Evolutionary conservation across 345 rosid genomes (phyloP).

Genomic region (Syzygium aqueum): DNA sequence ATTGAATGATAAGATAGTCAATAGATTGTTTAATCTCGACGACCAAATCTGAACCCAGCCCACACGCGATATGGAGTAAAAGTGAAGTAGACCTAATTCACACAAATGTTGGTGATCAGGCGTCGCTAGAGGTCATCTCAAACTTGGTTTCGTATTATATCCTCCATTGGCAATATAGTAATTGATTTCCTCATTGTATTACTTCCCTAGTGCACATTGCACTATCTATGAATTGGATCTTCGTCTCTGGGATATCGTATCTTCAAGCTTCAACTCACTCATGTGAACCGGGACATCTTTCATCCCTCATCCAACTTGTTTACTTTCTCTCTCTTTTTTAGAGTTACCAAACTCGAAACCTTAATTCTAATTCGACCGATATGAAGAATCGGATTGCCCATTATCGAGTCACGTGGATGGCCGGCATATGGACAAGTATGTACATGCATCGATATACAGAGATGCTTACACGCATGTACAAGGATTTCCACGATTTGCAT

Average conservation of each 20-base stretch:
- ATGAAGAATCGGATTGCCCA: neutral
- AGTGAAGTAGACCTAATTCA: neutral
- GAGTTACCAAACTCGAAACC: neutral
- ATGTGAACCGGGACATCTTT: neutral
- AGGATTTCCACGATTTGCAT: neutral
- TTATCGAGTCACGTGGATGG: neutral
- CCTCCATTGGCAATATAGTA: neutral
- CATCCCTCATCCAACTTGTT: neutral
- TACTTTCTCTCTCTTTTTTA: neutral
- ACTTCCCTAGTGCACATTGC: neutral
- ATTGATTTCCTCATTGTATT: neutral
- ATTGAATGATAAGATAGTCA: neutral
- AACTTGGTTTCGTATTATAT: neutral
- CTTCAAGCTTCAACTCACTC: neutral
- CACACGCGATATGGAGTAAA: too few relatives aligned
- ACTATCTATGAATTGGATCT: neutral
- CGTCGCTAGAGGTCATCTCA: neutral
- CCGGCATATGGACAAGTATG: neutral
- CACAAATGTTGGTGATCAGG: neutral
- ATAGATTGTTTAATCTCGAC: neutral
- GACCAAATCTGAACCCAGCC: neutral
- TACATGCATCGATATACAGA: neutral
- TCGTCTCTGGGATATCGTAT: neutral
- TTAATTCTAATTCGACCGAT: neutral
- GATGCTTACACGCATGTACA: neutral